Evolutionary conservation across 1,284 basidiomycete species (phyloP).

Genomic region (Papiliotrema laurentii): DNA sequence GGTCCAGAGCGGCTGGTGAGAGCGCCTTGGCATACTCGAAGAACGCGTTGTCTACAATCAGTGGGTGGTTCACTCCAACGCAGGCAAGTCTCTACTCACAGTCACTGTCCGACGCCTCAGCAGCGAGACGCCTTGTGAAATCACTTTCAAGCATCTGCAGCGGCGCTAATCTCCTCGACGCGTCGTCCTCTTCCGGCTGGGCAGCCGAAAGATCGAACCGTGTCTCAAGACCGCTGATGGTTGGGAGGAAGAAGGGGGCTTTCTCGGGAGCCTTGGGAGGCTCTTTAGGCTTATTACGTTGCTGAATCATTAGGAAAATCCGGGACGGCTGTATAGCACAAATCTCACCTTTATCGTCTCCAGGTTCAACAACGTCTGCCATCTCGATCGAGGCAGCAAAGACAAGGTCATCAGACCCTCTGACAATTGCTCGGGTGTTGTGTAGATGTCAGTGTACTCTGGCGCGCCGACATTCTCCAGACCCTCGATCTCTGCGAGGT

Average conservation of each 20-base stretch:
- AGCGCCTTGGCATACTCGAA: conserved; percentile 82
- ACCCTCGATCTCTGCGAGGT: conserved; percentile 58
- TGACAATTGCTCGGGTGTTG: conserved; percentile 76
- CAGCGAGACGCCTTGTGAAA: conserved; percentile 63
- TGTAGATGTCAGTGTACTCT: conserved; percentile 63
- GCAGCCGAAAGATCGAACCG: conserved; percentile 60
- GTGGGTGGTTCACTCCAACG: background rate
- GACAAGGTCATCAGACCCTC: conserved; percentile 87
- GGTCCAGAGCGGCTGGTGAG: conserved; percentile 83
- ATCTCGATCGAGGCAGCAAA: conserved; percentile 82
- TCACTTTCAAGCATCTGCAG: conserved; percentile 62
- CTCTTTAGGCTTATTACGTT: conserved; percentile 94
- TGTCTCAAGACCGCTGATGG: conserved; percentile 74
- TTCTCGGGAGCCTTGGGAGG: conserved; percentile 89
- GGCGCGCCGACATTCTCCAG: conserved; percentile 59
- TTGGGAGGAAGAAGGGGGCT: conserved; percentile 96
- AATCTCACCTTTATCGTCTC: conserved; percentile 79
- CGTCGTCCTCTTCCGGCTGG: conserved; percentile 39
- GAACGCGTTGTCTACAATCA: conserved; percentile 64
- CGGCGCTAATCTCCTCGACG: conserved; percentile 58
- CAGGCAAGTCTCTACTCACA: conserved; percentile 56
- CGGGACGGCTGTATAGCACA: background rate
- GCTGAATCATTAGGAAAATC: conserved; percentile 51
- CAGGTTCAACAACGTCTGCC: conserved; percentile 94
- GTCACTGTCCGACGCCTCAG: conserved; percentile 58